Base-by-base conservation (phyloP, 805 yeast genomes). In the Cyberlindnera xylosilytica region DNA sequence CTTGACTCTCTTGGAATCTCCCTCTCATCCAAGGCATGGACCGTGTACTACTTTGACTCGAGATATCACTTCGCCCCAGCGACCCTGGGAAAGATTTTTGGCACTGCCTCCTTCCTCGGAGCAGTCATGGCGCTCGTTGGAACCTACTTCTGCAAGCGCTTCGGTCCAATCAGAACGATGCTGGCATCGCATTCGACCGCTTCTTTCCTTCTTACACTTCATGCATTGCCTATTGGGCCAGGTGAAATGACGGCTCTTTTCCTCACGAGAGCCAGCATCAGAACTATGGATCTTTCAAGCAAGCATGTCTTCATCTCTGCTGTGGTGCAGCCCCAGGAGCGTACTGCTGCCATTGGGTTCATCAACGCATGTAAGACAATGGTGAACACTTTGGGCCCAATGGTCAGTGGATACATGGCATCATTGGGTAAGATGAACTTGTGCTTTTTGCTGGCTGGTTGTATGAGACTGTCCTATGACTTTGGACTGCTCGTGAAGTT, bases 281-380 rank as follows among this genome's bases (percentile, higher is more conserved):
- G 71, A 47, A 58, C 71, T 19, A 71, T 73, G 76, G 78, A 73
- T 46, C 61, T 67, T 22, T 73, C 76, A 1, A 72, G 77, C 9
- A 73, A 73, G 41, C 72, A 69, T 36, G 74, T 72, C 4, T 71
- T 72, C 46, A 58, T 72, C 18, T 70, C 74, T 8, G 56, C 74
- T 0, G 58, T 68, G 24, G 68, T 68, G 5, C 58, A 67, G 5
- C 68, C 68, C 20, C 52, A 58, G 24, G 71, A 68, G 41, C 53
- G 75, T 37, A 69, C 75, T 2, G 66, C 70, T 1, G 72, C 70
- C 1, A 62, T 73, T 42, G 70, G 69, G 1, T 65, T 71, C 60
- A 72, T 67, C 15, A 72, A 72, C 52, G 69, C 72, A 10, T 64
- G 67, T 16, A 64, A 72, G 43, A 70, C 73, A 1, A 38, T 69